phyloP scores from a whole-genome alignment of 2,329 filamentous ascomycete species.

The Microdochium trichocladiopsis region DNA sequence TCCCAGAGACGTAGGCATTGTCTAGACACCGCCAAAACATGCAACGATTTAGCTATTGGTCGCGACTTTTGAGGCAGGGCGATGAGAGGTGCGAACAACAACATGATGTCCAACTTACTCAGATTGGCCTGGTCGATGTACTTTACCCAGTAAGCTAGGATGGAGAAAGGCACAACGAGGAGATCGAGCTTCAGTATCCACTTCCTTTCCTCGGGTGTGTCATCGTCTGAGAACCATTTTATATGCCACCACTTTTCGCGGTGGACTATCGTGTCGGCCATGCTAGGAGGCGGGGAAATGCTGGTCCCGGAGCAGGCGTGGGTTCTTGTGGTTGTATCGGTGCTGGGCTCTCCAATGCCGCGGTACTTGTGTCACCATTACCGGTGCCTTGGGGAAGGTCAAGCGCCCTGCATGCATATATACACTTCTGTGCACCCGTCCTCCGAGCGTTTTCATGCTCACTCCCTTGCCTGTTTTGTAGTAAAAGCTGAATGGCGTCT shows the following conservation, averaged over 20 bases:
- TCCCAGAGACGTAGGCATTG: conserved; percentile 47
- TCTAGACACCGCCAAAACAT: conserved; percentile 20
- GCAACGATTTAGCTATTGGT: background rate
- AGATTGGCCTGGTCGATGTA: conserved; percentile 12
- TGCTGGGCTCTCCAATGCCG: background rate
- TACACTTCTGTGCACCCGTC: background rate
- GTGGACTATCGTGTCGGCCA: background rate
- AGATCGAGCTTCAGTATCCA: conserved; percentile 10
- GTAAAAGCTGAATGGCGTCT: background rate
- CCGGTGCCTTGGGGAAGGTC: background rate
- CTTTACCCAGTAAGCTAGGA: conserved; percentile 13
- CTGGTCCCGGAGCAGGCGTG: background rate
- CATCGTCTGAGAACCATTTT: conserved; percentile 10
- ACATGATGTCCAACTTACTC: conserved; percentile 3
- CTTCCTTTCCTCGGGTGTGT: conserved; percentile 10
- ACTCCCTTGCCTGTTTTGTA: background rate
- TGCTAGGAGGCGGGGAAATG: background rate
- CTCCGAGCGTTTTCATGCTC: background rate
- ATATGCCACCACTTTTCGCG: conserved; percentile 6
- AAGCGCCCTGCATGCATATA: background rate
- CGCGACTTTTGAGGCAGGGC: no score
- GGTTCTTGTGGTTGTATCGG: background rate
- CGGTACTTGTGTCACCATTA: background rate
- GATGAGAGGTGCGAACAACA: background rate
- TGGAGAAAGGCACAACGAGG: conserved; percentile 11